These are phyloP conservation scores for Alternaria gaisen DNA, from an alignment of 2,329 filamentous ascomycete genomes.

Conservation along the genomic window DNA sequence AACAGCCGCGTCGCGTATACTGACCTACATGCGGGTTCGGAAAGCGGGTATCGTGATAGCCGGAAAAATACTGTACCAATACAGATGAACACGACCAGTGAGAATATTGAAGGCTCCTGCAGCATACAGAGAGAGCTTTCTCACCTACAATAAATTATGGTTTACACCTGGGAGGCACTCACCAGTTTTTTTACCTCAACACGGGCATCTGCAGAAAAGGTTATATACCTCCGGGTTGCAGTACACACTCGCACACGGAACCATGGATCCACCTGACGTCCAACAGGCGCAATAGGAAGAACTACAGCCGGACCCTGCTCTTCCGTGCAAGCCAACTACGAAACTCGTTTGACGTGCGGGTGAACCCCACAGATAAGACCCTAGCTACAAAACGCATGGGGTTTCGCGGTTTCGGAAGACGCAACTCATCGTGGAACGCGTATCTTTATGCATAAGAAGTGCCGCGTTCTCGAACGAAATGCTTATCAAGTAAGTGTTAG, in stretches of 20 bases:
- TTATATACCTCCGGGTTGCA: neutral
- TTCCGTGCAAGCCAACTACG: neutral
- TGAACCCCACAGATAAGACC: neutral
- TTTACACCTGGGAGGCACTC: neutral
- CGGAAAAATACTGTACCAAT: neutral
- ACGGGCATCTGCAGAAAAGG: neutral
- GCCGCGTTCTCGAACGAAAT: neutral
- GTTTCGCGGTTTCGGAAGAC: constrained; percentile 8
- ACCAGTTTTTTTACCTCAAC: neutral
- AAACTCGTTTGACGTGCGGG: constrained; percentile 2
- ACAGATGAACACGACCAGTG: neutral
- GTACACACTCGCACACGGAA: neutral
- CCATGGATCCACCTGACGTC: neutral
- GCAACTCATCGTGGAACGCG: constrained; percentile 1
- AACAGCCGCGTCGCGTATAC: neutral
- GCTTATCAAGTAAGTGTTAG: neutral
- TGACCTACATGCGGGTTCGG: neutral
- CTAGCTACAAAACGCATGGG: constrained; percentile 2
- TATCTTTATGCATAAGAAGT: neutral
- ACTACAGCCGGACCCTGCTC: neutral
- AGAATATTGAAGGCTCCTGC: neutral
- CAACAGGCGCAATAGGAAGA: neutral
- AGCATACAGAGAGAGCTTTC: neutral
- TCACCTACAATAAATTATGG: too few species aligned
- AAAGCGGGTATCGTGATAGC: neutral